A percentile compares a stretch with the other conserved stretches of the same genome.
phyloP scores from a whole-genome alignment of 257 asterid genomes.

The Gardenia jasminoides region DNA sequence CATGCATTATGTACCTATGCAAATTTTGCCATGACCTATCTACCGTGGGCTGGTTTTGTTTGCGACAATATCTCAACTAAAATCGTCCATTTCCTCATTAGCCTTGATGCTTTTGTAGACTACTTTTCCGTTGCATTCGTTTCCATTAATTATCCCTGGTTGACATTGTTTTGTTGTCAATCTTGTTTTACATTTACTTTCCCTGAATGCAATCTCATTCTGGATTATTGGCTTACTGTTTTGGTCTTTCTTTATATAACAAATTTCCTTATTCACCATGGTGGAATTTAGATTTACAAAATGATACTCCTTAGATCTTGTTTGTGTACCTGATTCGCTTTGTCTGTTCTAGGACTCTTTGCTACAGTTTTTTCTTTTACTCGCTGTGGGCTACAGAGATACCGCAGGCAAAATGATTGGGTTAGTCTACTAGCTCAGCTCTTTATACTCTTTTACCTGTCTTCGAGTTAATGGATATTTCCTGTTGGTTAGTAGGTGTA shows the following conservation, averaged over 20 bases:
- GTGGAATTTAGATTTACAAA: too few species aligned
- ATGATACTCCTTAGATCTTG: neutral
- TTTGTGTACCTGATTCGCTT: conserved; percentile 3
- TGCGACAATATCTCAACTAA: too few species aligned
- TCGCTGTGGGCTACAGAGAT: conserved; percentile 75
- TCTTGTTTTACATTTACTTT: neutral
- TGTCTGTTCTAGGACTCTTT: conserved; percentile 57
- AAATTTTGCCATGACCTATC: too few species aligned
- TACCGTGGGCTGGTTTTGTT: too few species aligned
- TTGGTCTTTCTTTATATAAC: neutral
- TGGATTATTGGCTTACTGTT: neutral
- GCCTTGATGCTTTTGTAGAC: too few species aligned
- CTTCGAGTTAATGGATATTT: neutral
- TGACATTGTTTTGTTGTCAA: too few species aligned
- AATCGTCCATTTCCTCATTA: too few species aligned
- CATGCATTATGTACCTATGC: too few species aligned
- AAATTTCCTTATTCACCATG: too few species aligned
- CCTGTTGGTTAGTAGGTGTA: neutral
- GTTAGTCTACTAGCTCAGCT: conserved; percentile 43
- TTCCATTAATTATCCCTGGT: too few species aligned
- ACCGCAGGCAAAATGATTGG: conserved; percentile 79
- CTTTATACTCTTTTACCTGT: neutral
- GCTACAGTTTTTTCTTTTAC: conserved; percentile 77
- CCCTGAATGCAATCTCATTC: neutral
- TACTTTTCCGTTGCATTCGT: too few species aligned